Conservation (phyloP, 345 rosid species). For the Aethionema arabicum region DNA sequence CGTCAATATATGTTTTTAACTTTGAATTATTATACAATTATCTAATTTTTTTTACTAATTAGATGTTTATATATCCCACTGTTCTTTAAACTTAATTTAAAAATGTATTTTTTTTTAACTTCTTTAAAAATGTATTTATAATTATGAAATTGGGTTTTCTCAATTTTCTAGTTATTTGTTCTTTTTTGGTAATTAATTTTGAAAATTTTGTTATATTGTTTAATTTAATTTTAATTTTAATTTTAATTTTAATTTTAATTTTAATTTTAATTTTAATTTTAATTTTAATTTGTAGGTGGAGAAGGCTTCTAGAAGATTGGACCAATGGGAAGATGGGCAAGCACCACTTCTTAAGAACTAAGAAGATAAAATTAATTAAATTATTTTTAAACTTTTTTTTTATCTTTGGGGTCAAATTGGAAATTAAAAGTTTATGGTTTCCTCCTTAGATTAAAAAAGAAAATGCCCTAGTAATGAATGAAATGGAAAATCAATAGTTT, state of each 20-base stretch:
- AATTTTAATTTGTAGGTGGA: conserved; percentile 43
- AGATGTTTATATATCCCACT: too few species aligned
- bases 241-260: neutral
- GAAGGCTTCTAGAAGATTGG: conserved; percentile 47
- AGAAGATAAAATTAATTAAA: neutral
- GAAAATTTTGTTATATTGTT: too few species aligned
- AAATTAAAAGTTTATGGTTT: neutral
- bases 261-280: neutral
- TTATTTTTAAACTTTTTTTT: neutral
- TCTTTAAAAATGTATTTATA: too few species aligned
- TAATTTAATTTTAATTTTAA: neutral
- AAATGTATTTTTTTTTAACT: too few species aligned
- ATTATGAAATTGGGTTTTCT: too few species aligned
- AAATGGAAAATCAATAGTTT: conserved; percentile 28
- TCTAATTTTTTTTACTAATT: too few species aligned
- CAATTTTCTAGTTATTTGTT: too few species aligned
- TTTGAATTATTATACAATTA: too few species aligned
- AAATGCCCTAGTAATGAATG: conserved; percentile 1
- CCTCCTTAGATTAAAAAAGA: conserved; percentile 5
- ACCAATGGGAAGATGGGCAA: conserved; percentile 40
- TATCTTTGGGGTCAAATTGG: neutral
- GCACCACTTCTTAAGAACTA: conserved; percentile 35
- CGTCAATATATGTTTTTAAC: too few species aligned
- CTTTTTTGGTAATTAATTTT: too few species aligned
- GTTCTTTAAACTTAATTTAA: too few species aligned